These are phyloP conservation scores for Aspergillus sojae DNA, from an alignment of 2,329 filamentous ascomycete genomes.

Conservation along the genomic window DNA sequence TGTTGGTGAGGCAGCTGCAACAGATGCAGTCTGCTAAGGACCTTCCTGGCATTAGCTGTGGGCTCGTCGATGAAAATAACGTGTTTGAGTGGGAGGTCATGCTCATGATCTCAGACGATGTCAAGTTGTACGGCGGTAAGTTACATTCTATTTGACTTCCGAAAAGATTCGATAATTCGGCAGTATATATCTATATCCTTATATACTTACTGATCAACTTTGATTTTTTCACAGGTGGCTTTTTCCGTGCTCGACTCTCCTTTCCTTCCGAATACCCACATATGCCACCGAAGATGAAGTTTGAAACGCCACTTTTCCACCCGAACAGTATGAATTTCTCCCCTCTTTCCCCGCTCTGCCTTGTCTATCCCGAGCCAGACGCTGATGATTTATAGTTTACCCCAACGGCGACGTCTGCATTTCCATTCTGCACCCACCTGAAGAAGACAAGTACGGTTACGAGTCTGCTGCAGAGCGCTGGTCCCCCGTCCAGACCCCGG, in stretches of 20 bases:
- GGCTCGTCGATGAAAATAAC: conserved; percentile 74
- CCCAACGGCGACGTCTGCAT: conserved; percentile 87
- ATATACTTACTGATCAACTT: conserved; percentile 3
- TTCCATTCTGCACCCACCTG: conserved; percentile 92
- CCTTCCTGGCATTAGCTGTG: conserved; percentile 91
- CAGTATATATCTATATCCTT: neutral
- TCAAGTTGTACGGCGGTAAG: conserved; percentile 88
- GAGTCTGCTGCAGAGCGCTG: conserved; percentile 88
- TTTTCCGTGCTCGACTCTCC: conserved; percentile 81
- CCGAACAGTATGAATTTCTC: conserved; percentile 69
- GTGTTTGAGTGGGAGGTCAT: conserved; percentile 99
- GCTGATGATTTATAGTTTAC: conserved; percentile 63
- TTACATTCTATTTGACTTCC: conserved; percentile 12
- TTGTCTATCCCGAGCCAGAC: neutral
- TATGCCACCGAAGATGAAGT: conserved; percentile 84
- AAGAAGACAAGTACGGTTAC: conserved; percentile 92
- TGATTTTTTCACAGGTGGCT: conserved; percentile 66
- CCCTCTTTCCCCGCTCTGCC: neutral
- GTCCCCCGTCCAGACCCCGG: conserved; percentile 91
- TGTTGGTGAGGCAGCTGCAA: conserved; percentile 85
- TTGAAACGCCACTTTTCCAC: conserved; percentile 85
- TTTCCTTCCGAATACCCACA: conserved; percentile 88
- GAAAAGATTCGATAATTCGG: neutral
- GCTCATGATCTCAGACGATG: conserved; percentile 96
- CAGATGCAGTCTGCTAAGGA: conserved; percentile 91